These are phyloP conservation scores for Xanthoconium stramineum DNA, from an alignment of 768 basidiomycete species.

Conservation along the genomic window DNA sequence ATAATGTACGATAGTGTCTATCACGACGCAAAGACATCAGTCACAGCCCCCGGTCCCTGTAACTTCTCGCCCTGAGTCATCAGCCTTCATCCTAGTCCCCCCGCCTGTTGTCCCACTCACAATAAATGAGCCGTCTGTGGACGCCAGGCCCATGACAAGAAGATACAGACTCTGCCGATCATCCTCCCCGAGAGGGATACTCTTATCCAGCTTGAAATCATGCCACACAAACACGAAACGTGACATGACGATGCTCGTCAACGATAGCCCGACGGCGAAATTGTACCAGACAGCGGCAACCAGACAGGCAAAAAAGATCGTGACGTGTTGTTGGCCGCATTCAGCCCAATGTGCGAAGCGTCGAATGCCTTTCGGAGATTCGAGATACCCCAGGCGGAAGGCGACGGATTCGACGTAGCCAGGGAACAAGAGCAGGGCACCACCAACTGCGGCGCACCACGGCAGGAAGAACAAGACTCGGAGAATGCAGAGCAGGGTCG, in stretches of 20 bases:
- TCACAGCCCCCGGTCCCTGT: background rate
- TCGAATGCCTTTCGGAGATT: constrained; percentile 29
- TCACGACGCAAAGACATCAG: background rate
- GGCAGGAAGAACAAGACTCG: constrained; percentile 31
- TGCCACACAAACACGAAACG: constrained; percentile 31
- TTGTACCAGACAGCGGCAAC: constrained; percentile 19
- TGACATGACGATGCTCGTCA: constrained; percentile 15
- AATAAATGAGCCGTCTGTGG: background rate
- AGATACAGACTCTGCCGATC: constrained; percentile 36
- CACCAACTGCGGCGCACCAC: constrained; percentile 36
- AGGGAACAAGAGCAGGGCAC: constrained; percentile 30
- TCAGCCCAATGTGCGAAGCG: constrained; percentile 39
- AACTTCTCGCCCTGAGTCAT: background rate
- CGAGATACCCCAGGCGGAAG: constrained; percentile 30
- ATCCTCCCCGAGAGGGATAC: constrained; percentile 30
- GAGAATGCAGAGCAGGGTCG: constrained; percentile 1
- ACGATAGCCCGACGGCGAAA: constrained; percentile 16
- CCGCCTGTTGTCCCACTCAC: background rate
- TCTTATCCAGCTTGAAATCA: constrained; percentile 20
- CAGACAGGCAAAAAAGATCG: constrained; percentile 31
- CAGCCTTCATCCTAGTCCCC: background rate
- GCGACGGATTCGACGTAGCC: constrained; percentile 24
- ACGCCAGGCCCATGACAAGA: constrained; percentile 20
- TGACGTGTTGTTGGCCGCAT: constrained; percentile 32
- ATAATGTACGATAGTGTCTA: background rate